Percentiles rank a stretch among this genome's conserved stretches.
phyloP scores from a whole-genome alignment of 179 eudicot species.

The Drosera spatulata region DNA sequence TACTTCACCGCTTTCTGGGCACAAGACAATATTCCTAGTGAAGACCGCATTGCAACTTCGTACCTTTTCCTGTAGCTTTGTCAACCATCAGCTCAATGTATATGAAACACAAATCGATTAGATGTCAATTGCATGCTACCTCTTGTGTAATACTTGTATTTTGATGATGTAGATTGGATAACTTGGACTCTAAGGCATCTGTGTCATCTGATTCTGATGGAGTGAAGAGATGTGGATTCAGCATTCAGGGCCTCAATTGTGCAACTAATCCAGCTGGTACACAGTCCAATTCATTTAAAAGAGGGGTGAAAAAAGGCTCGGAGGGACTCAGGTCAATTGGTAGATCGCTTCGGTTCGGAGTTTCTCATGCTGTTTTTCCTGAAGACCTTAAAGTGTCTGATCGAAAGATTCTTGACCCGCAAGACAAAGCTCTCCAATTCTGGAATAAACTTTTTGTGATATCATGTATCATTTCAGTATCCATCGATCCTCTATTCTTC shows the following conservation, averaged over 20 bases:
- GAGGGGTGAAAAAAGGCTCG: constrained; percentile 71
- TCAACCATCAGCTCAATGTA: not conserved
- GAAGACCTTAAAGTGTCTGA: constrained; percentile 92
- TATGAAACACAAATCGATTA: not conserved
- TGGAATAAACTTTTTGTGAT: constrained; percentile 83
- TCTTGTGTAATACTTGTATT: not conserved
- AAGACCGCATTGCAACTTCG: too few relatives aligned
- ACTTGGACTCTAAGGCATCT: constrained; percentile 63
- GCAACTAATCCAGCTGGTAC: constrained; percentile 21
- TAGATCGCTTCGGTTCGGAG: constrained; percentile 81
- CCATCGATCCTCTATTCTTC: constrained; percentile 87
- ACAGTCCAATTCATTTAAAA: constrained; percentile 63
- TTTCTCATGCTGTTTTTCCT: constrained; percentile 82
- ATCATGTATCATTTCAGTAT: constrained; percentile 82
- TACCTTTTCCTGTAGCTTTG: too few relatives aligned
- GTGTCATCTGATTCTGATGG: constrained; percentile 52
- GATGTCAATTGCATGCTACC: not conserved
- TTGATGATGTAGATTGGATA: constrained; percentile 60
- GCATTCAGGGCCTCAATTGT: constrained; percentile 37
- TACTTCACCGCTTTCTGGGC: too few relatives aligned
- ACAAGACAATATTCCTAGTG: too few relatives aligned
- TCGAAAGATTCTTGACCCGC: constrained; percentile 95
- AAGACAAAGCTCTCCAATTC: constrained; percentile 75
- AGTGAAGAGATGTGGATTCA: constrained; percentile 42
- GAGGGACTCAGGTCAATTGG: constrained; percentile 89